phyloP scores from a whole-genome alignment of 108 stramenopile species.

The Tribonema minus region DNA sequence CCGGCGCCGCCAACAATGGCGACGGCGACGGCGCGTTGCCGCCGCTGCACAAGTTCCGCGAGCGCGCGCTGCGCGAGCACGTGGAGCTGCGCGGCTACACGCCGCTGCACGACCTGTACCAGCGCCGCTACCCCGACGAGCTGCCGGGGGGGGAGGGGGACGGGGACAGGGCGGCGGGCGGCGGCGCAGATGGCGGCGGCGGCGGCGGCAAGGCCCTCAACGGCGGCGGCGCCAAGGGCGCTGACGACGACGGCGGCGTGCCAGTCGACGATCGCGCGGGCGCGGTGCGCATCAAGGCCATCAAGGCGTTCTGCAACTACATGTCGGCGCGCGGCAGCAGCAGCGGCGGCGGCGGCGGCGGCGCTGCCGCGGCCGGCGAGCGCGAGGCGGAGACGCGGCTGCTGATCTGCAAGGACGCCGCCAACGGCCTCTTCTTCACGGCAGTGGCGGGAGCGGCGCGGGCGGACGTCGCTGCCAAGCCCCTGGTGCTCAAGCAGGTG shows the following conservation, averaged over 20 bases:
- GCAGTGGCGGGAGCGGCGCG: background rate
- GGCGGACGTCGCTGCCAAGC: background rate
- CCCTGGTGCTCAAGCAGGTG: background rate
- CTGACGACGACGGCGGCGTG: too few species aligned
- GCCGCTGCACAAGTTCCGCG: too few species aligned
- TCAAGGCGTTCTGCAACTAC: slow-evolving; percentile 22
- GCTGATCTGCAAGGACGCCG: background rate
- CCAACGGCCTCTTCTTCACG: background rate
- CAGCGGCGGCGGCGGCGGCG: background rate
- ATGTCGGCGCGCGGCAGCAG: background rate
- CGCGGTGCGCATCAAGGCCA: slow-evolving; percentile 20
- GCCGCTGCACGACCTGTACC: slow-evolving; percentile 18
- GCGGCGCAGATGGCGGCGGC: slow-evolving; percentile 14
- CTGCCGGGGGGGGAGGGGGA: slow-evolving; percentile 11
- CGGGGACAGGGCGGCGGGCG: too few species aligned
- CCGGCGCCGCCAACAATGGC: background rate
- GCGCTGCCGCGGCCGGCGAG: background rate
- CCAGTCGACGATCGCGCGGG: slow-evolving; percentile 33
- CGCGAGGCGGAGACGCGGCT: background rate
- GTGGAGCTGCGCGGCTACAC: slow-evolving; percentile 29
- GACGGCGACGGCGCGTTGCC: too few species aligned
- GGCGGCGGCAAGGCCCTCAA: slow-evolving; percentile 29
- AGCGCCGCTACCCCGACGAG: slow-evolving; percentile 1
- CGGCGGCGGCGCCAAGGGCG: too few species aligned
- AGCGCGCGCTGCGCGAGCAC: slow-evolving; percentile 18